These are phyloP conservation scores for Linnemannia hyalina DNA, from an alignment of 192 early-diverging fungal species.

Conservation along the genomic window DNA sequence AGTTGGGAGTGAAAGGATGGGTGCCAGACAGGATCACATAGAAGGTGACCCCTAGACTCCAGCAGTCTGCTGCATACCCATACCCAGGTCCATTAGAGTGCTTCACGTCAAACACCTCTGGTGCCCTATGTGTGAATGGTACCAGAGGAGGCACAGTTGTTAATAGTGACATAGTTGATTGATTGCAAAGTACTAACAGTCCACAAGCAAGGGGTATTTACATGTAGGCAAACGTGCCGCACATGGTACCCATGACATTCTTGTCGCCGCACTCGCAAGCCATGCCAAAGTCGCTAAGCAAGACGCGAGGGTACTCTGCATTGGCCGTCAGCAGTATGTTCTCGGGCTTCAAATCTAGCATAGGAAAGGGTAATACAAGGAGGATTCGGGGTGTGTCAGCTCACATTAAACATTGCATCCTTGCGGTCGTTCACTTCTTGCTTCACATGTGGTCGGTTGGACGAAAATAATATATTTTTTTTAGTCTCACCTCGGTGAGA, in stretches of 20 bases:
- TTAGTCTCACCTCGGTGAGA: constrained; percentile 77
- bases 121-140: constrained; percentile 21
- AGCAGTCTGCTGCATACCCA: constrained; percentile 72
- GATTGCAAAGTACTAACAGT: background rate
- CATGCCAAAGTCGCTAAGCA: constrained; percentile 93
- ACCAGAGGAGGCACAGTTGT: background rate
- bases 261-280: constrained; percentile 83
- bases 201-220: background rate
- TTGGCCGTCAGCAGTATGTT: constrained; percentile 73
- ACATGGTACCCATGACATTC: constrained; percentile 88
- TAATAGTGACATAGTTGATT: background rate
- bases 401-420: background rate
- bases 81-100: constrained; percentile 59
- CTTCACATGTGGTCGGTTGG: background rate
- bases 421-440: constrained; percentile 30
- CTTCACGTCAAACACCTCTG: constrained; percentile 42
- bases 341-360: constrained; percentile 75
- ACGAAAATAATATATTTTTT: background rate
- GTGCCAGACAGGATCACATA: constrained; percentile 78
- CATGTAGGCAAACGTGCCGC: constrained; percentile 81
- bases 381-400: background rate
- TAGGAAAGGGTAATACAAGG: background rate
- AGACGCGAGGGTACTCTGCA: constrained; percentile 70
- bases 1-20: constrained; percentile 38
- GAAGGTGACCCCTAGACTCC: constrained; percentile 85